Evolutionary conservation across 2,329 filamentous ascomycete genomes (phyloP), one percentile per base, ranked within the genome.

Genomic region (Cryphonectria radicalis): DNA sequence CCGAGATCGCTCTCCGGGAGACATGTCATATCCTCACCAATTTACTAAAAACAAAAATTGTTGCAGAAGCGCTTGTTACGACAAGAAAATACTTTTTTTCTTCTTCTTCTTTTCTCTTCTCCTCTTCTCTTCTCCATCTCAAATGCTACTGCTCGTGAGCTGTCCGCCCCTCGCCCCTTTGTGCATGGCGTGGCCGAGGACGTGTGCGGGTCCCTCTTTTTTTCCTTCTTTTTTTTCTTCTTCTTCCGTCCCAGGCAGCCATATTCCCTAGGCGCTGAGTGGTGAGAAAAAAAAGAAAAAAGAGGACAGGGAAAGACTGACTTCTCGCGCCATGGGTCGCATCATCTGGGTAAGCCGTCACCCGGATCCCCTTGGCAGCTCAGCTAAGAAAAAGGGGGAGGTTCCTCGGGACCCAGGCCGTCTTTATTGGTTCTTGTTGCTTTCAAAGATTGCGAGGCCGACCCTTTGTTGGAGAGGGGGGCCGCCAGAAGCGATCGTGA

Each of bases 251-350:
- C 59, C 43, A 65, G 63, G 63, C 63, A 65, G 43, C 63, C 42
- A 35, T 35, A 65, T 65, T 65, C 43, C 35, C 42, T 25, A 19
- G 43, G 10, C 25, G 63, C 63, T 65, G 42, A 65, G 63, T 65
- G 63, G 63, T 46, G 40, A 50, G 5, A 7, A 7, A 8, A 17
- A 32, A 28, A 1, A 25, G 32, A 60, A 60, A 32, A 32, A 17
- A 32, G 14, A 28, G 25, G 17, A 32, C 1, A 60, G 13, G 6
- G 8, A 59, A 59, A 13, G 14, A 32, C 11, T 35, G 59, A 35
- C 3, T 32, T 13, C n/a, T 42, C 11, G 19, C 37, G 19, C 22
- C n/a, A 42, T n/a, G 60, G 28, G 55, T 32, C 55, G 25, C 55
- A 59, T 19, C 25, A n/a, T 22, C 46, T 8, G 6, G 7, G 11